Percentiles rank a stretch among this genome's conserved stretches.
Evolutionary conservation across 192 early-diverging fungal genomes (phyloP).

Genomic region (Anaeromyces robustus): DNA sequence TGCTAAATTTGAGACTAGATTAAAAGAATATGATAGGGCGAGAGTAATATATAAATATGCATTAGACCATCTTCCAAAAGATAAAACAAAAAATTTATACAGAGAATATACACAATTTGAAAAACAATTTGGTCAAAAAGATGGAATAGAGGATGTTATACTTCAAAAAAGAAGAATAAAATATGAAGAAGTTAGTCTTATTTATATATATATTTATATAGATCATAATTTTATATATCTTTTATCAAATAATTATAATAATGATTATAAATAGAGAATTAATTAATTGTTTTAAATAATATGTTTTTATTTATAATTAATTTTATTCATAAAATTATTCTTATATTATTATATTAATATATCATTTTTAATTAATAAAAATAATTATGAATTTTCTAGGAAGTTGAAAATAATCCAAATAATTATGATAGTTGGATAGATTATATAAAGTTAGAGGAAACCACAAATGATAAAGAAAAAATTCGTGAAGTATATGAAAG

Average conservation of each 20-base stretch:
- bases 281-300: too few relatives aligned
- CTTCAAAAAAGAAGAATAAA: slow-evolving; percentile 71
- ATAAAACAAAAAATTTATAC: slow-evolving; percentile 69
- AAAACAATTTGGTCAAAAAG: slow-evolving; percentile 79
- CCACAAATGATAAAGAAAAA: slow-evolving; percentile 36
- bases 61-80: slow-evolving; percentile 68
- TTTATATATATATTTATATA: background rate
- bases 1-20: slow-evolving; percentile 84
- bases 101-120: slow-evolving; percentile 93
- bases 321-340: too few relatives aligned
- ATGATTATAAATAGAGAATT: too few relatives aligned
- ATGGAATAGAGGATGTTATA: slow-evolving; percentile 84
- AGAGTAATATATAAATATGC: slow-evolving; percentile 94
- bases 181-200: slow-evolving; percentile 53
- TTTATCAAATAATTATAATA: too few relatives aligned
- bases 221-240: background rate
- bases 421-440: slow-evolving; percentile 99
- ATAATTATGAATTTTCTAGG: slow-evolving; percentile 20
- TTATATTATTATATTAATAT: too few relatives aligned
- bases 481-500: slow-evolving; percentile 92
- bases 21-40: slow-evolving; percentile 84
- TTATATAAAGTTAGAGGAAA: slow-evolving; percentile 79
- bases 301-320: background rate
- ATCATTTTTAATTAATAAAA: too few relatives aligned
- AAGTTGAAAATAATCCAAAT: slow-evolving; percentile 43